These are phyloP conservation scores for Cryptococcus sp. DNA, from an alignment of 1,284 basidiomycete genomes.

Conservation along the genomic window DNA sequence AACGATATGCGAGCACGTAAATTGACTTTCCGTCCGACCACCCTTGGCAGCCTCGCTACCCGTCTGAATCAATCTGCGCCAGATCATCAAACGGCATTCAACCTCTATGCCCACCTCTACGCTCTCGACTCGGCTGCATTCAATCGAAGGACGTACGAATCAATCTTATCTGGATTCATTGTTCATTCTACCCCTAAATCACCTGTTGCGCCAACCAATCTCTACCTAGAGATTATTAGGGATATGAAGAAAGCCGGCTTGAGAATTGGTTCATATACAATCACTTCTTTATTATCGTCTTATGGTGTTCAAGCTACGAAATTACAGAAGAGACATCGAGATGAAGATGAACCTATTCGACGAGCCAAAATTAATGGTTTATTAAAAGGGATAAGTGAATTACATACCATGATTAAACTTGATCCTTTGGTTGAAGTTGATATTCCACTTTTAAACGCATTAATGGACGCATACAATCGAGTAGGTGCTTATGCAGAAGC, in stretches of 20 bases:
- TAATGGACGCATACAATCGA: constrained; percentile 86
- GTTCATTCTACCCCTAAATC: constrained; percentile 52
- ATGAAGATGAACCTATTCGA: background rate
- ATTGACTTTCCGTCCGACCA: constrained; percentile 46
- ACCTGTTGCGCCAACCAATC: constrained; percentile 56
- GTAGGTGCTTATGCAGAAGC: constrained; percentile 66
- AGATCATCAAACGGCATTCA: constrained; percentile 58
- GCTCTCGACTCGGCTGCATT: constrained; percentile 50
- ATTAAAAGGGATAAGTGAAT: constrained; percentile 55
- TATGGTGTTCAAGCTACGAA: constrained; percentile 34
- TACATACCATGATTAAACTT: constrained; percentile 72
- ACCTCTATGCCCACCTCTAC: constrained; percentile 56
- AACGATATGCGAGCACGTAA: constrained; percentile 52
- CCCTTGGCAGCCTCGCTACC: constrained; percentile 56
- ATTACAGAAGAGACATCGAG: constrained; percentile 11
- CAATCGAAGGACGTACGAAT: constrained; percentile 57
- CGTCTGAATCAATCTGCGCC: constrained; percentile 58
- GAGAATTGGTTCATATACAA: constrained; percentile 59
- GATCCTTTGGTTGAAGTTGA: constrained; percentile 73
- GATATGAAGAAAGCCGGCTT: constrained; percentile 74
- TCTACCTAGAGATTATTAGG: constrained; percentile 71
- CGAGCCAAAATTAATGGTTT: constrained; percentile 13
- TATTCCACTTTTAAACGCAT: constrained; percentile 70
- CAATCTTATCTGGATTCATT: constrained; percentile 62
- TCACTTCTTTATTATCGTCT: constrained; percentile 64